Evolutionary conservation across 139 green algal genomes (phyloP).

Genomic region (Coelastrella sp.): DNA sequence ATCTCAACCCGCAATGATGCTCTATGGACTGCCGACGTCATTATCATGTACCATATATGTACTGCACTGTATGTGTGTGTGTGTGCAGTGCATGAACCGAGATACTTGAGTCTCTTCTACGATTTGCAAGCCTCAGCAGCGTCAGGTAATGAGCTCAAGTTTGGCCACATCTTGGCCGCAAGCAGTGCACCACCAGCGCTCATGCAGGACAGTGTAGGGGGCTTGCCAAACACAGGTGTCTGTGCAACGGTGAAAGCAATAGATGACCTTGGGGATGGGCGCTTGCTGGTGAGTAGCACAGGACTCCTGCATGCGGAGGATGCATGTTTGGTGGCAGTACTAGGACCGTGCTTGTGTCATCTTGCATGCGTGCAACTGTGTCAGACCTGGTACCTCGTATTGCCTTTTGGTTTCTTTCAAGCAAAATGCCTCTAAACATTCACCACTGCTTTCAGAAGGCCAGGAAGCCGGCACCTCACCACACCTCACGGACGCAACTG

Average conservation of each 20-base stretch:
- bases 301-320: too few species aligned
- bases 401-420: too few species aligned
- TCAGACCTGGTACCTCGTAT: too few species aligned
- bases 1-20: neutral
- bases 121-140: conserved; percentile 34
- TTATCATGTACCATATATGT: neutral
- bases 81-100: conserved; percentile 46
- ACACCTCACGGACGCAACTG: neutral
- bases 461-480: too few species aligned
- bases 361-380: too few species aligned
- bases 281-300: neutral
- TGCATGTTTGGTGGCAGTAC: too few species aligned
- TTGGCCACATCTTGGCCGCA: conserved; percentile 49
- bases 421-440: too few species aligned
- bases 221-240: conserved; percentile 44
- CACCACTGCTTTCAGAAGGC: too few species aligned
- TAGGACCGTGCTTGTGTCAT: too few species aligned
- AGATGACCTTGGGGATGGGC: neutral
- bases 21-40: neutral
- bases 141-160: neutral
- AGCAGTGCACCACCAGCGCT: conserved; percentile 36
- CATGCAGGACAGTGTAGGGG: conserved; percentile 35
- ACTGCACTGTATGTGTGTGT: neutral
- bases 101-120: conserved; percentile 45
- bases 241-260: conserved; percentile 23